phyloP scores from a whole-genome alignment of 495 filamentous ascomycete species.

The Xylaria palmicola region DNA sequence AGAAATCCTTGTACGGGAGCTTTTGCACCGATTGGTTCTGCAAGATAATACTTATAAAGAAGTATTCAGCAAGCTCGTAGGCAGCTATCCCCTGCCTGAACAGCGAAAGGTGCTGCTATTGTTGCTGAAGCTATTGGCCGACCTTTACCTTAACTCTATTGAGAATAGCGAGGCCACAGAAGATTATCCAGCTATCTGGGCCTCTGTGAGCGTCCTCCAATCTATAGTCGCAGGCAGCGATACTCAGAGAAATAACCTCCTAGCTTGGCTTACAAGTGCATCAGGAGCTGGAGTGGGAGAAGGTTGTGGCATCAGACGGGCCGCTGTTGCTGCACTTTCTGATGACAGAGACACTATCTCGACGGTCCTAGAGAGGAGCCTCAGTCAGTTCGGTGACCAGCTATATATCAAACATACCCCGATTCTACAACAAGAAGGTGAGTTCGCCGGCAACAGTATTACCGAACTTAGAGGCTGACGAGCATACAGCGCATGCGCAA shows the following conservation, averaged over 20 bases:
- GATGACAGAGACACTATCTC: slow-evolving; percentile 53
- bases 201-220: slow-evolving; percentile 47
- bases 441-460: slow-evolving; percentile 16
- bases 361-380: slow-evolving; percentile 60
- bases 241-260: slow-evolving; percentile 49
- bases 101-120: slow-evolving; percentile 59
- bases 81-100: slow-evolving; percentile 52
- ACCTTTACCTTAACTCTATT: slow-evolving; percentile 46
- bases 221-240: slow-evolving; percentile 37
- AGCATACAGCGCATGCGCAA: slow-evolving; percentile 65
- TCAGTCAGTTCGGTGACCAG: slow-evolving; percentile 78
- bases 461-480: slow-evolving; percentile 27
- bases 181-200: slow-evolving; percentile 41
- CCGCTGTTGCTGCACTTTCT: slow-evolving; percentile 60
- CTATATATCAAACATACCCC: slow-evolving; percentile 84
- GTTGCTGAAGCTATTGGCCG: slow-evolving; percentile 59
- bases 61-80: slow-evolving; percentile 45
- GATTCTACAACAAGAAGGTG: slow-evolving; percentile 82
- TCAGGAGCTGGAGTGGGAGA: slow-evolving; percentile 66
- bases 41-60: slow-evolving; percentile 27
- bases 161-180: slow-evolving; percentile 30
- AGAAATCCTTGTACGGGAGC: slow-evolving; percentile 57
- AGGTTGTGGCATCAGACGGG: slow-evolving; percentile 60
- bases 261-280: slow-evolving; percentile 66
- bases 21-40: slow-evolving; percentile 49